phyloP scores from a whole-genome alignment of 148 eudicot genomes.

The Chenopodium formosanum region DNA sequence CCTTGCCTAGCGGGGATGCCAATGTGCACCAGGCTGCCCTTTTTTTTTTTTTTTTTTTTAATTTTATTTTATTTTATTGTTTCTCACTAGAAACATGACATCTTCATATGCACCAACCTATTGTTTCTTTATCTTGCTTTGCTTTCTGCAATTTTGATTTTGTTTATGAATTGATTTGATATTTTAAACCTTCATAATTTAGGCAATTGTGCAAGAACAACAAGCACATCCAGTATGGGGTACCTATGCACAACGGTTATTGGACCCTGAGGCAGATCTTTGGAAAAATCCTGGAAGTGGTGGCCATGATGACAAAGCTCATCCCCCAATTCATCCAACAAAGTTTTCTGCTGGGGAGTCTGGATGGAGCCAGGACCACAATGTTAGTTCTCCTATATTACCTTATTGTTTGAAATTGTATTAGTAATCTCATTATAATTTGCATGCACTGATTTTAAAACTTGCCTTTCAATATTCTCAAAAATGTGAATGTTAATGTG shows the following conservation, averaged over 20 bases:
- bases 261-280: slow-evolving; percentile 76
- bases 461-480: neutral
- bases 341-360: slow-evolving; percentile 88
- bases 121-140: neutral
- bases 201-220: slow-evolving; percentile 93
- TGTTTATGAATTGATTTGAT: slow-evolving; percentile 7
- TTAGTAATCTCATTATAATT: neutral
- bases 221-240: slow-evolving; percentile 91
- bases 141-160: neutral
- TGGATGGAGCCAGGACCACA: slow-evolving; percentile 91
- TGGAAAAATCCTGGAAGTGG: slow-evolving; percentile 89
- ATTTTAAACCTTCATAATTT: neutral
- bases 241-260: slow-evolving; percentile 71
- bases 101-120: neutral
- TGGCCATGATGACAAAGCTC: slow-evolving; percentile 99
- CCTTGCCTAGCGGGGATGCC: too few species aligned
- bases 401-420: slow-evolving; percentile 2
- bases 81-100: neutral
- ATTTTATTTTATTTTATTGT: too few species aligned
- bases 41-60: too few species aligned
- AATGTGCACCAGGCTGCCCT: too few species aligned
- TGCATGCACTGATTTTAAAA: neutral
- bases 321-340: slow-evolving; percentile 99
- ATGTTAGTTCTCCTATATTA: slow-evolving; percentile 46
- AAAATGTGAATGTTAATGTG: slow-evolving; percentile 3